Percentiles rank a stretch among this genome's conserved stretches.
Evolutionary conservation across 192 early-diverging fungal species (phyloP).

Genomic region (Thoreauomyces humboldtii): DNA sequence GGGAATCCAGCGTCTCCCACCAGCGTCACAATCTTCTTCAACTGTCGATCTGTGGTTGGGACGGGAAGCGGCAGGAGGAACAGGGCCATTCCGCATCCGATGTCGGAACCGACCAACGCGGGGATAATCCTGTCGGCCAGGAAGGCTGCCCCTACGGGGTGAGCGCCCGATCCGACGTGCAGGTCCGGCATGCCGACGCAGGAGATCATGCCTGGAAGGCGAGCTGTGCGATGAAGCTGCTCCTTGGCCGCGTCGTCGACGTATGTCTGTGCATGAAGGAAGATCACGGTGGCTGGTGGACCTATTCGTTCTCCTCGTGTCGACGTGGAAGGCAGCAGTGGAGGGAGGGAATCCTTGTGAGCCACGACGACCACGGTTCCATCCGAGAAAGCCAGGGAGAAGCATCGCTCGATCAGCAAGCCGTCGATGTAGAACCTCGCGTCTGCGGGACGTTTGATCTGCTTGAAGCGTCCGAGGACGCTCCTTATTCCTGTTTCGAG

Average conservation of each 20-base stretch:
- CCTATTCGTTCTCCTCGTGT: background rate
- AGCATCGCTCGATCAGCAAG: background rate
- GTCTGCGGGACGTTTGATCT: background rate
- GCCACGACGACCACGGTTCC: background rate
- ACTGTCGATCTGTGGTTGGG: background rate
- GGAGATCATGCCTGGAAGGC: background rate
- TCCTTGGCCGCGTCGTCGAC: background rate
- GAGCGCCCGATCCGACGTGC: constrained; percentile 42
- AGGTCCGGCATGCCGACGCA: constrained; percentile 51
- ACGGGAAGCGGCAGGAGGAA: constrained; percentile 36
- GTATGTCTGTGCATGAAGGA: background rate
- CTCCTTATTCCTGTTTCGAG: background rate
- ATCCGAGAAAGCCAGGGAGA: background rate
- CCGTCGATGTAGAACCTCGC: background rate
- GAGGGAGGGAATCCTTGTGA: background rate
- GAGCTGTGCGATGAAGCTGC: background rate
- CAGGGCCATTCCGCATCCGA: constrained; percentile 62
- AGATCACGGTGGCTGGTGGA: background rate
- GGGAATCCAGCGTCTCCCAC: background rate
- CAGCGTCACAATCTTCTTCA: background rate
- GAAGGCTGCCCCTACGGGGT: constrained; percentile 53
- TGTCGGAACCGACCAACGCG: constrained; percentile 56
- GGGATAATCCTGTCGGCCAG: constrained; percentile 49
- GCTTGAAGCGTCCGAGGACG: background rate
- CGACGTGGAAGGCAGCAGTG: background rate